Base-by-base conservation (phyloP, 257 asterid genomes). In the Solanum neorickii region DNA sequence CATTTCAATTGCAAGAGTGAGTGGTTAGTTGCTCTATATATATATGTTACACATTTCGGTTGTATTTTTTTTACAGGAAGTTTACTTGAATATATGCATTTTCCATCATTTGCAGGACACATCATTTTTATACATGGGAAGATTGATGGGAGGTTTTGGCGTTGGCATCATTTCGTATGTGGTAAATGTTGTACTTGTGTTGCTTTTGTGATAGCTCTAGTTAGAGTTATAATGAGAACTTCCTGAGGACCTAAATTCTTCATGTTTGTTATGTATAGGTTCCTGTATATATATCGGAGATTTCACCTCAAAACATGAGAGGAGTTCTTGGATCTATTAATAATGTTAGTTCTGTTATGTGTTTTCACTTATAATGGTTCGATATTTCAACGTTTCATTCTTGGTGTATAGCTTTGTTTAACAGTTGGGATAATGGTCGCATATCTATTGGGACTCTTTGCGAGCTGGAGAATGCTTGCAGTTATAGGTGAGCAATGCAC, bases 251-350 rank as follows among this genome's bases (percentile, higher is more conserved):
- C 84, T 70, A 82, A 86, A 47, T 80, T 76, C 37, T 42, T 76
- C 35, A 25, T 76, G 46, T 49, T 87, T 65, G 78, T 88, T 86
- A 42, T 49, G 18, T 87, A 20, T 88, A 96, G 99, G 98, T 96
- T 74, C 99, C 99, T 29, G 98, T 96, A 29, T 96, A 95, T 86
- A 95, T 96, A 91, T 96, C 99, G 8, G 99, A 96, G 95, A 94
- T 96, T 84, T 94, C 98, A 5, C 98, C 98, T 39, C 97, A 96
- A 88, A 95, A 94, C 93, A 83, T 94, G 87, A 96, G 99, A 91
- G 98, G 98, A 90, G 91, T 94, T 88, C 97, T 96, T 39, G 99
- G 98, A 89, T 93, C 97, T 9, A 94, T 92, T 85, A 94, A 93
- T 89, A 96, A 96, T 96, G 99, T 95, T 87, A 44, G 91, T 87